phyloP scores from a whole-genome alignment of 148 eudicot species.

The Chenopodium quinoa region DNA sequence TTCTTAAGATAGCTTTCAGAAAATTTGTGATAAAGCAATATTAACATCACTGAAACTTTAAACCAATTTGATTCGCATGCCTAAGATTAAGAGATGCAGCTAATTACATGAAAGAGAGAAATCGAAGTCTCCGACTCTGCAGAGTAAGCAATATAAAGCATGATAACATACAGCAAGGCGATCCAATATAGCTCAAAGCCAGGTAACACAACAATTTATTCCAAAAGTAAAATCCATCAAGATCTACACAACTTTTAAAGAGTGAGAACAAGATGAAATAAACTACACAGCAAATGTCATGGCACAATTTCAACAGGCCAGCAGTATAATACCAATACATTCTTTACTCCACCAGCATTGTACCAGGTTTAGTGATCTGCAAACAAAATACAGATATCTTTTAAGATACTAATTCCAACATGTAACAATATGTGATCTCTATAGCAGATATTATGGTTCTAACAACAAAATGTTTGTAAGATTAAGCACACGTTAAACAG shows the following conservation, averaged over 20 bases:
- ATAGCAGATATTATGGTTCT: background rate
- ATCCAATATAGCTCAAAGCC: background rate
- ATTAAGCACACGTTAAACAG: background rate
- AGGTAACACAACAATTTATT: slow-evolving; percentile 14
- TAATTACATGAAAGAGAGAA: background rate
- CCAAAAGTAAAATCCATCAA: slow-evolving; percentile 11
- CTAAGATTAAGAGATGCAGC: background rate
- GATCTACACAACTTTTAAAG: slow-evolving; percentile 14
- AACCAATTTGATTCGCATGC: background rate
- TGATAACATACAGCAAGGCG: background rate
- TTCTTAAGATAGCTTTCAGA: background rate
- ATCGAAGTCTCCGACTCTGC: background rate
- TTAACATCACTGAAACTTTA: background rate
- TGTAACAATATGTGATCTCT: background rate
- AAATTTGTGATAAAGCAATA: background rate
- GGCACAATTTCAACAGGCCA: slow-evolving; percentile 27
- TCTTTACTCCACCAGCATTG: slow-evolving; percentile 14
- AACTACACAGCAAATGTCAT: slow-evolving; percentile 22
- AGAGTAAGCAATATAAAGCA: background rate
- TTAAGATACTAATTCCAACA: background rate
- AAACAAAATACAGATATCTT: background rate
- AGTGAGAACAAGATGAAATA: slow-evolving; percentile 12
- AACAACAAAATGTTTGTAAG: background rate
- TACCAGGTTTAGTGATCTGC: slow-evolving; percentile 24
- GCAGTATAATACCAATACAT: slow-evolving; percentile 23